Evolutionary conservation across 148 eudicot species (phyloP), one percentile per base, ranked within the genome.

Genomic region (Cornus kousa): DNA sequence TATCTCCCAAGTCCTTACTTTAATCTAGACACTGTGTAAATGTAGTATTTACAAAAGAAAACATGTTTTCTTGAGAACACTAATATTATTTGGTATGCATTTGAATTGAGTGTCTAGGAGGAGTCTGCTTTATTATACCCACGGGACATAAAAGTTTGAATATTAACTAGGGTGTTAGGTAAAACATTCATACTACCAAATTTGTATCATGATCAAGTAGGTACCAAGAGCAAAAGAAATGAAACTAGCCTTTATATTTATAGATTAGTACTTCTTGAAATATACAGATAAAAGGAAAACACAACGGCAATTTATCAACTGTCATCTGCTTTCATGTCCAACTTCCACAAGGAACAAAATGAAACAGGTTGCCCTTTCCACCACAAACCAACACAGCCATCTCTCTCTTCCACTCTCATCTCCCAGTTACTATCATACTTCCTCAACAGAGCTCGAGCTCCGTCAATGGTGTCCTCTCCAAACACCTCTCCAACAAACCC

Each of bases 351-450:
- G 9, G 91, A 88, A 67, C 87, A 84, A 72, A 88, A 88, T 17
- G 91, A 88, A 74, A 88, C 89, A 17, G 89, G 83, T 23, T 88
- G 87, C 5, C 87, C 89, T 77, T 84, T 88, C 91, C 91, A 88
- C 83, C 83, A 81, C 69, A 88, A 74, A 9, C 85, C 82, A 6
- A 81, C 80, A 23, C 81, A 81, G 31, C 86, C 82, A 72, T 86
- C 91, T 77, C 71, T 84, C 70, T 88, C 89, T 10, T 81, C 91
- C 35, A 78, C 85, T 83, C 74, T 70, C 85, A 86, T 85, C 82
- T 88, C 91, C 91, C 91, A 88, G 31, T 82, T 79, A 33, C 86
- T 75, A 55, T 88, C 91, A 60, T 88, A 88, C 86, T 86, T 84
- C 86, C 82, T 82, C 73, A 86, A 68, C 82, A 86, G 32, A 14